phyloP scores from a whole-genome alignment of 495 filamentous ascomycete species.

The Lasiosphaeria ovina region DNA sequence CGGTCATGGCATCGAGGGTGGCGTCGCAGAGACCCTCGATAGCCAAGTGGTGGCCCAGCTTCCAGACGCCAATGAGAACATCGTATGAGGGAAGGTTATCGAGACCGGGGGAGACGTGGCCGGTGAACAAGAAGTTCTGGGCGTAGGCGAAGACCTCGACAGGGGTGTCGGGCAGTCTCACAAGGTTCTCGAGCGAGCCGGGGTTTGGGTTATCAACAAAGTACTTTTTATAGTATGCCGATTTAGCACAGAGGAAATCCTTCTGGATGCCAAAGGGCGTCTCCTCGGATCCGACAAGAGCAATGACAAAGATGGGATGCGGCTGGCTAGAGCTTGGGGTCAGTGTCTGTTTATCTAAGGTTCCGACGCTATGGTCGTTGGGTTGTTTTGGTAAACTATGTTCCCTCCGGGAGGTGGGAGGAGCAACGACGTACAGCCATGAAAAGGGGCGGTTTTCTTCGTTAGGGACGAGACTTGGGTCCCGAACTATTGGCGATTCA shows the following conservation, averaged over 20 bases:
- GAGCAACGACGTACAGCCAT: constrained; percentile 32
- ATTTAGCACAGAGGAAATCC: constrained; percentile 52
- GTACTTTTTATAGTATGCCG: constrained; percentile 41
- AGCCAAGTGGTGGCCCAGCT: constrained; percentile 47
- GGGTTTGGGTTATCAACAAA: constrained; percentile 37
- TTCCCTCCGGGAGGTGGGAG: no score
- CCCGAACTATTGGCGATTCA: neutral
- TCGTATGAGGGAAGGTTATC: constrained; percentile 47
- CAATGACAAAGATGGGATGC: constrained; percentile 53
- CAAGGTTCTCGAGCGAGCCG: constrained; percentile 43
- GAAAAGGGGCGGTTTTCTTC: constrained; percentile 24
- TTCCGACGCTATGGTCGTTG: no score
- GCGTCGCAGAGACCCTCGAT: constrained; percentile 53
- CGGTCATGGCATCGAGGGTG: constrained; percentile 51
- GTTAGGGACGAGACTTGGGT: neutral
- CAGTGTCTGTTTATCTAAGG: constrained; percentile 10
- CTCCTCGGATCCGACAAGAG: constrained; percentile 49
- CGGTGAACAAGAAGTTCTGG: constrained; percentile 54
- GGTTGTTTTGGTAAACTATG: no score
- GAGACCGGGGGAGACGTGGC: constrained; percentile 38
- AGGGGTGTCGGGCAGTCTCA: constrained; percentile 45
- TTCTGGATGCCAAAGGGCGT: constrained; percentile 54
- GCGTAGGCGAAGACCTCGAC: constrained; percentile 48
- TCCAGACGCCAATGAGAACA: constrained; percentile 51
- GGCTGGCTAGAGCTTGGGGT: constrained; percentile 36